Base-by-base conservation (phyloP, 352 stramenopile genomes). In the Phytophthora europaea region DNA sequence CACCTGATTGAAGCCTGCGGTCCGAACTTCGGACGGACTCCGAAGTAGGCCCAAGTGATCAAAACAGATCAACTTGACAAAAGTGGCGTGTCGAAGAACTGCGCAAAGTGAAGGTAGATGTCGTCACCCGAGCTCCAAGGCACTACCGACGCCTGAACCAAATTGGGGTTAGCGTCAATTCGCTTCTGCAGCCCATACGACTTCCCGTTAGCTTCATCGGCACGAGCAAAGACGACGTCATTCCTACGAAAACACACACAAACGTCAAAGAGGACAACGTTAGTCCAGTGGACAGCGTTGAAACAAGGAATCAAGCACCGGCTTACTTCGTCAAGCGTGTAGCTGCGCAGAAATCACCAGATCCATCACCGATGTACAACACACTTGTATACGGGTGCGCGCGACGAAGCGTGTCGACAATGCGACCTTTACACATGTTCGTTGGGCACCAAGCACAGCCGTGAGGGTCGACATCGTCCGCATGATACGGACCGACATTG, bases 401-500 rank as follows among this genome's bases (percentile, higher is more conserved):
- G 0, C 12, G 61, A 16, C 77, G 81, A 47, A 95, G 79, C 2
- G 51, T 45, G 15, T 92, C 83, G 26, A 94, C 62, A 40, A 95
- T 93, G 38, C 45, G 60, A 53, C 87, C 89, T 68, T 96, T 96
- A 77, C 89, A 96, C 87, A 96, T 94, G 67, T 96, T 94, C 31
- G 78, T 69, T 0, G 86, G 89, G 20, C 87, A 96, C 60, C 79
- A 73, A 9, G 56, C 9, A 69, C 89, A 96, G 15, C 74, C 83
- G 23, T 94, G 89, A 5, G 86, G 74, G 45, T 69, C 48, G 31
- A 65, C 10, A 3, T 63, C 53, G 3, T 79, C 70, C 8, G 79
- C 31, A 43, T 96, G 83, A 57, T 83, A 94, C 26, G 89, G 86
- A 65, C 53, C 36, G 18, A 96, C 83, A 22, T 71, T 75, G 31